These are phyloP conservation scores for Kwoniella sp. DNA, from an alignment of 768 basidiomycete genomes.

Conservation along the genomic window DNA sequence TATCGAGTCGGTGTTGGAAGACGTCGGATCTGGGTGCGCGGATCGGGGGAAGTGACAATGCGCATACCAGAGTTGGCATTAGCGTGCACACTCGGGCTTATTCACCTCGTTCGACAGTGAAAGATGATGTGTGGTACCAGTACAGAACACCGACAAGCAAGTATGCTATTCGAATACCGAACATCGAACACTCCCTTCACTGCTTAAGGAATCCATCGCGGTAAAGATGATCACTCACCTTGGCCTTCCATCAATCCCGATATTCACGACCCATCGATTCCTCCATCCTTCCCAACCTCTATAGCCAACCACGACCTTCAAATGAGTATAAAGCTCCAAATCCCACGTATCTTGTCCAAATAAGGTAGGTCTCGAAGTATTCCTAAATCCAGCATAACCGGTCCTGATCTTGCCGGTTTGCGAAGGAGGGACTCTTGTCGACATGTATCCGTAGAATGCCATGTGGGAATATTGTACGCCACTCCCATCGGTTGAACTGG, in stretches of 20 bases:
- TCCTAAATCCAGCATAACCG: slow-evolving; percentile 90
- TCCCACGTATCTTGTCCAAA: slow-evolving; percentile 87
- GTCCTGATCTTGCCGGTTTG: slow-evolving; percentile 70
- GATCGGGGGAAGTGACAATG: no score
- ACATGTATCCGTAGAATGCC: slow-evolving; percentile 76
- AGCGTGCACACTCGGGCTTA: no score
- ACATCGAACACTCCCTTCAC: no score
- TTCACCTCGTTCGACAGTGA: no score
- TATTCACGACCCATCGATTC: slow-evolving; percentile 87
- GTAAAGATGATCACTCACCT: slow-evolving; percentile 21
- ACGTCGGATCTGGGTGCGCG: slow-evolving; percentile 70
- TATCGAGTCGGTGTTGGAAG: slow-evolving; percentile 84
- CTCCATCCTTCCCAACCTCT: slow-evolving; percentile 74
- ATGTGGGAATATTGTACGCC: slow-evolving; percentile 31
- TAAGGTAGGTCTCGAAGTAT: slow-evolving; percentile 76
- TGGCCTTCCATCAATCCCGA: slow-evolving; percentile 75
- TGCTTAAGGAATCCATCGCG: no score
- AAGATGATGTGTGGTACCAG: no score
- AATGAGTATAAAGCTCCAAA: slow-evolving; percentile 74
- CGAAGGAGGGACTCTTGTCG: slow-evolving; percentile 68
- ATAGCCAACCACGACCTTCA: slow-evolving; percentile 76
- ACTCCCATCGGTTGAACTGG: no score
- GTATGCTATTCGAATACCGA: no score
- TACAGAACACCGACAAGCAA: no score
- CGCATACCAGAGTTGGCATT: no score